Base-by-base conservation (phyloP, 805 yeast genomes). In the Maudiozyma bulderi region DNA sequence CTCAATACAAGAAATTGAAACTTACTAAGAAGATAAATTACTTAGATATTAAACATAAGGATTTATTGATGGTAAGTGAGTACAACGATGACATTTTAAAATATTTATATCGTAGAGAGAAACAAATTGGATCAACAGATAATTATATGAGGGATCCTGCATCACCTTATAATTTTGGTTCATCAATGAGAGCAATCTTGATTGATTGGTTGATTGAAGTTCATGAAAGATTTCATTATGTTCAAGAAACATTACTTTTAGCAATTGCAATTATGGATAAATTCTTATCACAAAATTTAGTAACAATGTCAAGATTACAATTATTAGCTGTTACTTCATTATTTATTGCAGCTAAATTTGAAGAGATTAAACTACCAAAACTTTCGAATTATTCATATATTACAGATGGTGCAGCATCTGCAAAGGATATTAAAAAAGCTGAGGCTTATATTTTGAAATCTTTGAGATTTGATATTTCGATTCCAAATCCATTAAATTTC, bases 141-240 rank as follows among this genome's bases (percentile, higher is more conserved):
- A 75, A 78, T 54, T 86, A 86, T 63, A 67, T 86, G 38, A 73
- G 69, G 52, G 62, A 59, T 35, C 44, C 44, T 30, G 54, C 59
- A 8, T 74, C 80, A 65, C 86, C 82, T 64, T 75, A 77, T 45
- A 80, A 80, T 51, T 66, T 87, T 56, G 80, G 83, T 58, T 95
- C 96, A 50, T 77, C 79, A 53, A 82, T 86, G 86, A 77, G 97
- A 56, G 80, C 89, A 4, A 84, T 89, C 44, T 71, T 89, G 50
- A 87, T 89, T 10, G 96, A 89, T 67, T 89, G 97, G 97, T 73
- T 89, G 55, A 86, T 87, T 10, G 95, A 87, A 63, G 90, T 89
- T 65, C 96, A 88, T 71, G 73, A 81, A 57, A 77, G 86, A 62
- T 89, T 89, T 67, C 76, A 89, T 55, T 74, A 87, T 54, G 73